Base-by-base conservation (phyloP, 352 stramenopile species). In the Pythium chondricola region DNA sequence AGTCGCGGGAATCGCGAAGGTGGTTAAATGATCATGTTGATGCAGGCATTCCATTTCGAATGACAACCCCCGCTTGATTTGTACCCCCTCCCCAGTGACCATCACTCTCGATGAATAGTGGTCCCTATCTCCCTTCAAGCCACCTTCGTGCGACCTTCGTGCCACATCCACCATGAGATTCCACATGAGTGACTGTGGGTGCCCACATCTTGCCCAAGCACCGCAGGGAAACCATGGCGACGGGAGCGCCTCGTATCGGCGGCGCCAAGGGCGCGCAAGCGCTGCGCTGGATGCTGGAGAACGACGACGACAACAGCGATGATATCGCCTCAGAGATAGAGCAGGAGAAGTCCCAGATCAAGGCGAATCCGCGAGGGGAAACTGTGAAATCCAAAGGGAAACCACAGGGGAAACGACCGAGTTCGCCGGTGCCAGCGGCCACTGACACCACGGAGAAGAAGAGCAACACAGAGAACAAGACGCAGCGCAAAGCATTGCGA, bases 1-100 rank as follows among this genome's bases (percentile, higher is more conserved):
- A 86, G 67, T 64, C 74, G 71, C 32, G 67, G 68, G 3, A 71
- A 64, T 25, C 68, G 69, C n/a, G 67, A 76, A 3, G 29, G 30
- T 32, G 18, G 22, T 25, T 33, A 32, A 0, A 27, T 24, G 31
- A 18, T 25, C 9, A 37, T 22, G 17, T 11, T 9, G 26, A 37
- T 37, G 20, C 7, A 44, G 9, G 22, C 6, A 25, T 44, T 11
- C 18, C 9, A 6, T 21, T 41, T 6, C 22, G n/a, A n/a, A n/a
- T 42, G 3, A 5, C 16, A 41, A 7, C 16, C 2, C 17, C 35
- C 33, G 5, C 17, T 11, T 22, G 0, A 6, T 17, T 20, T 45
- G 17, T 2, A 41, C 7, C 24, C 20, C 20, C 35, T 17, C 35
- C 35, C 35, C n/a, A n/a, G 25, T 42, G 38, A 55, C 37, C 38